Conservation (phyloP, 495 filamentous ascomycete species). For the Saxophila tyrrhenica region DNA sequence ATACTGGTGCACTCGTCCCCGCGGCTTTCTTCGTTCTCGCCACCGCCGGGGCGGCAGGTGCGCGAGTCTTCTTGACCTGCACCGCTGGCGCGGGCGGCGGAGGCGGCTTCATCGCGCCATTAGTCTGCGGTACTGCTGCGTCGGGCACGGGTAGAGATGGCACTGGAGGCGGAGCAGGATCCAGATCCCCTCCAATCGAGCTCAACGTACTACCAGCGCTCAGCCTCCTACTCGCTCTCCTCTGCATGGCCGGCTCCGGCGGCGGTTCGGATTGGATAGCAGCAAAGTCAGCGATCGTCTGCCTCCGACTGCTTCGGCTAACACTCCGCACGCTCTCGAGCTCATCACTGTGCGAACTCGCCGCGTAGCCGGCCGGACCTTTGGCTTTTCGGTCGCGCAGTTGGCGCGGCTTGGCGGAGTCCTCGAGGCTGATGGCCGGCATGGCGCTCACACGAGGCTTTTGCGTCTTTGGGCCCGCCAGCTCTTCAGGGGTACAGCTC, state of each 20-base stretch:
- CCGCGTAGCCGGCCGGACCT: background rate
- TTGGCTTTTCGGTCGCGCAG: conserved; percentile 62
- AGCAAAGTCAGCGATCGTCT: conserved; percentile 12
- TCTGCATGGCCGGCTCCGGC: background rate
- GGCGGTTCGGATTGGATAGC: background rate
- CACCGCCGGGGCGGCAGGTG: background rate
- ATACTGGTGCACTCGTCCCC: background rate
- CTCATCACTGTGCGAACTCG: conserved; percentile 8
- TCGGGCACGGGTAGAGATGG: conserved; percentile 5
- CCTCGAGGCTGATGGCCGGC: conserved; percentile 27
- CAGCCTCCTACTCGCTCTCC: conserved; percentile 10
- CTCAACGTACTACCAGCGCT: conserved; percentile 10
- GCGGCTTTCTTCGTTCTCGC: conserved; percentile 5
- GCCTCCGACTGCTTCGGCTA: conserved; percentile 11
- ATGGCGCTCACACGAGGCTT: conserved; percentile 46
- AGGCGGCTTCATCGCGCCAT: conserved; percentile 5
- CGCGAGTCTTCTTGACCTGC: conserved; percentile 17
- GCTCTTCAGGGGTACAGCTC: conserved; percentile 65
- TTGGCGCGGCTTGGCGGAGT: conserved; percentile 47
- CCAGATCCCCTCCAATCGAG: background rate
- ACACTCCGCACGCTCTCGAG: conserved; percentile 11
- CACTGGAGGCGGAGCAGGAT: conserved; percentile 7
- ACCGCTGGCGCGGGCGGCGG: conserved; percentile 4
- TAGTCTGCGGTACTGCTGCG: background rate
- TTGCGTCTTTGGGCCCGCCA: conserved; percentile 44